A percentile compares a stretch with the other conserved stretches of the same genome.
Evolutionary conservation across 1,139 yeast species (phyloP).

Genomic region (Geotrichum histeridarum): DNA sequence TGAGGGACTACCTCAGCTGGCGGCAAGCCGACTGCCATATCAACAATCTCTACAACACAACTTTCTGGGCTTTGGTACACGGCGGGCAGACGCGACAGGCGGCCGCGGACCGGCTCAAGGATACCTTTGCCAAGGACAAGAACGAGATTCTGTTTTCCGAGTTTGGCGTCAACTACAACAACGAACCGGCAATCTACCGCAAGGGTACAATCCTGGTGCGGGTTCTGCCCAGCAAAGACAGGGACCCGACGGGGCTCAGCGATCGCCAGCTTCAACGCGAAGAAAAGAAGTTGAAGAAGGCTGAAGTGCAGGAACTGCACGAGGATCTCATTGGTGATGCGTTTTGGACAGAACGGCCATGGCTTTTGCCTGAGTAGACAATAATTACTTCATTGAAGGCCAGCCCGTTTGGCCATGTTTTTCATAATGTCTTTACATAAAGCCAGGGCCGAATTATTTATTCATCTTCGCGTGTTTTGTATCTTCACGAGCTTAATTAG

Average conservation of each 20-base stretch:
- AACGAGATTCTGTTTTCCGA: conserved; percentile 75
- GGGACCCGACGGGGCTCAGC: conserved; percentile 27
- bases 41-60: conserved; percentile 85
- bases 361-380: conserved; percentile 10
- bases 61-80: conserved; percentile 82
- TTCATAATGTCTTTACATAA: too few species aligned
- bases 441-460: too few species aligned
- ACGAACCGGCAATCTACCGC: conserved; percentile 79
- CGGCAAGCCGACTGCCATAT: conserved; percentile 97
- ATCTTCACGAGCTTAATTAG: too few species aligned
- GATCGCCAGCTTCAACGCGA: conserved; percentile 50
- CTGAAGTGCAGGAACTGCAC: conserved; percentile 46
- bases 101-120: conserved; percentile 65
- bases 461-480: too few species aligned
- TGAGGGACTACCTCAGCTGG: conserved; percentile 88
- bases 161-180: conserved; percentile 82
- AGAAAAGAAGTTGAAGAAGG: conserved; percentile 48
- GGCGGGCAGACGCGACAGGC: conserved; percentile 72
- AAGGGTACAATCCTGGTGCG: conserved; percentile 76
- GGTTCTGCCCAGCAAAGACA: conserved; percentile 38
- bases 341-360: conserved; percentile 30
- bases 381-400: too few species aligned
- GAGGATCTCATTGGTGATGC: conserved; percentile 31
- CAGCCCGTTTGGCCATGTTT: not conserved
- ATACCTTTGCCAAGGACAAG: conserved; percentile 78